Percentiles rank a stretch among this genome's conserved stretches.
phyloP scores from a whole-genome alignment of 192 early-diverging fungal species.

The Thamnidium elegans region DNA sequence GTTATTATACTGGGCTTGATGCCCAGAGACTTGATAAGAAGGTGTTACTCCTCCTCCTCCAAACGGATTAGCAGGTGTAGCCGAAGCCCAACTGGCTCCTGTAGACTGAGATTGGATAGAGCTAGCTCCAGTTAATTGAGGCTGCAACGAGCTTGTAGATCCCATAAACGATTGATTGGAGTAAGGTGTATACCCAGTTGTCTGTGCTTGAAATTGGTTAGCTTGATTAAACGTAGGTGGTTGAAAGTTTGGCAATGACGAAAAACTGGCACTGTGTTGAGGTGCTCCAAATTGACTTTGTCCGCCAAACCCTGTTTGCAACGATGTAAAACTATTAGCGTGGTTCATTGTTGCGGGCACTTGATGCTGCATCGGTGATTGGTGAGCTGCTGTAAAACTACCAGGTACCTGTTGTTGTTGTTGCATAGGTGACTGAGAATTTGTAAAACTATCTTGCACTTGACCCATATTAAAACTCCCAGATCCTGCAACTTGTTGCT shows the following conservation, averaged over 20 bases:
- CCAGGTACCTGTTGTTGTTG: not conserved
- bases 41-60: not conserved
- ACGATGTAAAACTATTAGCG: not conserved
- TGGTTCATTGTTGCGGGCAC: not conserved
- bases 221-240: not conserved
- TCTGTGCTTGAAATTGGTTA: slow-evolving; percentile 2
- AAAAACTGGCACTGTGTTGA: not conserved
- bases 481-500: not conserved
- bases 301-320: too few relatives aligned
- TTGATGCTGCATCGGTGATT: slow-evolving; percentile 9
- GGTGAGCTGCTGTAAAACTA: not conserved
- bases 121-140: slow-evolving; percentile 14
- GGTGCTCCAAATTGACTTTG: not conserved
- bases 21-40: too few relatives aligned
- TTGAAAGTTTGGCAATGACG: too few relatives aligned
- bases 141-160: slow-evolving; percentile 1
- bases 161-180: not conserved
- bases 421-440: not conserved
- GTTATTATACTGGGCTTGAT: too few relatives aligned
- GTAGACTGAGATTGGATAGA: not conserved
- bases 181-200: not conserved
- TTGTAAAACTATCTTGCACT: too few relatives aligned
- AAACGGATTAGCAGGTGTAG: slow-evolving; percentile 36
- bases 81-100: slow-evolving; percentile 24
- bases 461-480: too few relatives aligned